Conservation (phyloP, 331 rosid species). For the Rosa hybrid region DNA sequence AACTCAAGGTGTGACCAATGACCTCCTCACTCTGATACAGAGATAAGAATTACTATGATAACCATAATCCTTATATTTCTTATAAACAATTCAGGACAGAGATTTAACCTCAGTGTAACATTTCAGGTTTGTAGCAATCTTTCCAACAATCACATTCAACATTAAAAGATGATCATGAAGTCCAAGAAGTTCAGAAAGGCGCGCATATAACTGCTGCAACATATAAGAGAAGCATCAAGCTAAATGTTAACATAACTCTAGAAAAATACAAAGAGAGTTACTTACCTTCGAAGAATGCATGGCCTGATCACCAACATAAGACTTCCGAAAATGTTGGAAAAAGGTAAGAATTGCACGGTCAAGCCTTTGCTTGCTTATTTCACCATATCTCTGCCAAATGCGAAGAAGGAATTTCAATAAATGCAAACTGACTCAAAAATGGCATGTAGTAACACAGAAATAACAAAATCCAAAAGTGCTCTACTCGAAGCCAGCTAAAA, state of each 20-base stretch:
- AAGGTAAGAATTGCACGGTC: constrained; percentile 97
- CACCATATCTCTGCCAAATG: constrained; percentile 79
- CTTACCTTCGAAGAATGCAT: constrained; percentile 99
- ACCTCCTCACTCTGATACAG: constrained; percentile 86
- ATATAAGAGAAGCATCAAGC: constrained; percentile 25
- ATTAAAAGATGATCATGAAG: constrained; percentile 77
- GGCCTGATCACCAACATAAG: constrained; percentile 98
- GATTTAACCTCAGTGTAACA: constrained; percentile 71
- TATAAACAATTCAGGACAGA: background rate
- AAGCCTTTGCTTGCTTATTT: constrained; percentile 92
- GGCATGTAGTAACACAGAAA: background rate
- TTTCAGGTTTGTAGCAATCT: constrained; percentile 87
- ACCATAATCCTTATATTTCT: background rate
- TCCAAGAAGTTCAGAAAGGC: constrained; percentile 86
- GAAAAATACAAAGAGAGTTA: constrained; percentile 17
- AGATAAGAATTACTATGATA: constrained; percentile 3
- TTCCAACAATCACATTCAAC: constrained; percentile 77
- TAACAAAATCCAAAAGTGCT: background rate
- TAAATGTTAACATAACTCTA: constrained; percentile 12
- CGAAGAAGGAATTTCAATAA: constrained; percentile 11
- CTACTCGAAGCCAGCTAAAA: background rate
- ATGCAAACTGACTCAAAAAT: constrained; percentile 7
- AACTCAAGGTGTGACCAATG: constrained; percentile 79
- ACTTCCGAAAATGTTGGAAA: constrained; percentile 93
- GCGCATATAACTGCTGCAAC: constrained; percentile 79